Evolutionary conservation across 768 basidiomycete species (phyloP), one percentile per base, ranked within the genome.

Genomic region (Imleria badia): DNA sequence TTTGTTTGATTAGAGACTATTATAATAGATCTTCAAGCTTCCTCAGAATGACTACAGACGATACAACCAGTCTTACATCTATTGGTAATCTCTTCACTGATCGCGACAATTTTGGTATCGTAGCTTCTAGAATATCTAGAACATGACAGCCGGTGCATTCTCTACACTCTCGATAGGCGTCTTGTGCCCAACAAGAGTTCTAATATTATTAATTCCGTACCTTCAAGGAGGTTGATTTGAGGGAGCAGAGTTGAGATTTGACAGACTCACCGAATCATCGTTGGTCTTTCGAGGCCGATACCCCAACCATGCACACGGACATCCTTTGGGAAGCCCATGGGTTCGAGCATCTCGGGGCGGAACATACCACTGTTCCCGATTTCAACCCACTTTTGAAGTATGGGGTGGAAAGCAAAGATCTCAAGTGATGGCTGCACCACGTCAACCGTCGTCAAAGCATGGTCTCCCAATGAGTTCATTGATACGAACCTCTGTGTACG

Each of bases 291-390:
- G 29, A 98, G 76, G 65, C 86, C 83, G 58, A 99, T 82, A 44
- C 97, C 97, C 93, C 95, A 99, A 17, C 97, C 97, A 58, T 94
- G 91, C 23, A 98, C 96, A 23, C 94, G 87, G 12, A 98, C 94
- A 65, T 94, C 94, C 60, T 91, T 89, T 0, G 97, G 97, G 68
- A 98, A 86, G 31, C 97, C 97, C 95, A 98, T 98, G 8, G 97
- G 94, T 69, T 94, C 94, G 31, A 99, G 78, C 96, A 99, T 98
- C 71, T 99, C 97, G 5, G 97, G 97, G 33, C 97, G 85, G 86
- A 99, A 99, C 91, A 99, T 96, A 22, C 97, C 97, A 67, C 94
- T 96, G 75, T 98, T 98, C 34, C 96, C 96, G 31, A 98, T 93
- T 72, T 98, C 96, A 34, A 98, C 95, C 94, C 94, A 97, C 64